Evolutionary conservation across 73 alveolate genomes (phyloP).

Genomic region (Paramecium tetraurelia): DNA sequence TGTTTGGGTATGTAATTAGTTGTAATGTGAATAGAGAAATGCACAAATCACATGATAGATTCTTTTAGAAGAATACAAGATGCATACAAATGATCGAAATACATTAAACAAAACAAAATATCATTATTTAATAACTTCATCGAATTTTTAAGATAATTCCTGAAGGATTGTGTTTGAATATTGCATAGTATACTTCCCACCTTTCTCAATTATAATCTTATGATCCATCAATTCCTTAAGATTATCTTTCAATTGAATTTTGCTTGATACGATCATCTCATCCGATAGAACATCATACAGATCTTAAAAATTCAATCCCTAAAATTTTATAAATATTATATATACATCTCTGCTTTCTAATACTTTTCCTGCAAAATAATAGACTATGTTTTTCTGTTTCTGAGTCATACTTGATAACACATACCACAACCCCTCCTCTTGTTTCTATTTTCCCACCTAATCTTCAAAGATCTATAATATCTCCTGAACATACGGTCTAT

Average conservation of each 20-base stretch:
- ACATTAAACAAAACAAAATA: neutral
- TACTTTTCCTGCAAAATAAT: neutral
- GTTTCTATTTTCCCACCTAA: neutral
- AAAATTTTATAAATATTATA: neutral
- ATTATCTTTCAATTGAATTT: neutral
- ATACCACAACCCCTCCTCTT: slow-evolving; percentile 43
- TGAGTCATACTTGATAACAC: neutral
- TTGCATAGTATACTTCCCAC: neutral
- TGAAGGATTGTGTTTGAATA: neutral
- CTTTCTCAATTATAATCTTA: neutral
- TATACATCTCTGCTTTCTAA: neutral
- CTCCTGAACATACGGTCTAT: neutral
- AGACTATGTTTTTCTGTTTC: neutral
- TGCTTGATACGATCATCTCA: slow-evolving; percentile 29
- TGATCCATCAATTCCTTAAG: slow-evolving; percentile 12
- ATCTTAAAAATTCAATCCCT: slow-evolving; percentile 10
- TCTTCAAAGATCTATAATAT: neutral
- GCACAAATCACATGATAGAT: slow-evolving; percentile 5
- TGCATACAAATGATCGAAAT: neutral
- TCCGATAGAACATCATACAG: neutral
- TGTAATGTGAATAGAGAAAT: neutral
- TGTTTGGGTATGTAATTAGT: neutral
- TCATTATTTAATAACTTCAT: neutral
- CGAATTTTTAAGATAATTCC: neutral
- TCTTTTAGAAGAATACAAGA: neutral